phyloP scores from a whole-genome alignment of 2,329 filamentous ascomycete species.

The Scedosporium boydii region DNA sequence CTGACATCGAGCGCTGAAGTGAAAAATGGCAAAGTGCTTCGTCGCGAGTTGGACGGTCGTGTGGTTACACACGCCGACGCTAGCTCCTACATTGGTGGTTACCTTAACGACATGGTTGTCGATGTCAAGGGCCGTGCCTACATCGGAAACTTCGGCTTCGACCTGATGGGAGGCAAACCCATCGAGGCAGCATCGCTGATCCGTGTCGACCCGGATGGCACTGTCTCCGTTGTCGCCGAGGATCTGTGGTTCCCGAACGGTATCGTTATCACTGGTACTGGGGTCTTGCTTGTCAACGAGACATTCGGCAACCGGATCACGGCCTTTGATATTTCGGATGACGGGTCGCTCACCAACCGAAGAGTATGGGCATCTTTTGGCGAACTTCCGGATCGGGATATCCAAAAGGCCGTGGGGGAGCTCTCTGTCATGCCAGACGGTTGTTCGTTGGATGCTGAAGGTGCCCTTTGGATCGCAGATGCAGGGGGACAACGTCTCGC shows the following conservation, averaged over 20 bases:
- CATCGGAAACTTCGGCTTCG: constrained; percentile 81
- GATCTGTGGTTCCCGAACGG: neutral
- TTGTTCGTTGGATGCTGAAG: neutral
- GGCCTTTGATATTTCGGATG: neutral
- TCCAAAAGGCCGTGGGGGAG: neutral
- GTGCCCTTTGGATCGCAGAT: neutral
- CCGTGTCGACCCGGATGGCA: neutral
- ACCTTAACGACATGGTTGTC: neutral
- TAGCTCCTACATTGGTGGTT: neutral
- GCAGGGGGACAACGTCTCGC: neutral
- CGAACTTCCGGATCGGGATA: neutral
- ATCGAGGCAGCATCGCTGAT: neutral
- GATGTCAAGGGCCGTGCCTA: constrained; percentile 37
- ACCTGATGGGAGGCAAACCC: constrained; percentile 58
- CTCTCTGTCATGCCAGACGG: neutral
- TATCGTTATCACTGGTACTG: neutral
- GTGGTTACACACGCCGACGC: neutral
- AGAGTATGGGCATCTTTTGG: neutral
- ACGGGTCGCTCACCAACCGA: neutral
- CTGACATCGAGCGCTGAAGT: neutral
- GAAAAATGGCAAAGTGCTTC: neutral
- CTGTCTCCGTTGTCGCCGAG: neutral
- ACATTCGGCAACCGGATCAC: neutral
- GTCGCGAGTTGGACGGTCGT: neutral
- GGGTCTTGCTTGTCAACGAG: neutral